phyloP scores from a whole-genome alignment of 345 rosid species.

The Citrus maxima region DNA sequence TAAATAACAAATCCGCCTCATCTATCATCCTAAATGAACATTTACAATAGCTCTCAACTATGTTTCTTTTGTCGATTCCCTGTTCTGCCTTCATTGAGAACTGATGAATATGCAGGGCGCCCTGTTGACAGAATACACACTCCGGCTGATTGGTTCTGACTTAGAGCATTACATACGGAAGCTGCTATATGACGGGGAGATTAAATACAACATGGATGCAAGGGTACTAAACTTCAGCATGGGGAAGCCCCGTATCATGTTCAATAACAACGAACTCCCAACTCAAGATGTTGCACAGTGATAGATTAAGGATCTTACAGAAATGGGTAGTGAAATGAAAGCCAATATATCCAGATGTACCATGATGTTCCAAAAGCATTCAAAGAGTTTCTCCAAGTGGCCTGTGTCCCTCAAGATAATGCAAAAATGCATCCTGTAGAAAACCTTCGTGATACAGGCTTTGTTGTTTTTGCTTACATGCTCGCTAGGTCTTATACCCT shows the following conservation, averaged over 20 bases:
- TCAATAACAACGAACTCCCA: conserved; percentile 38
- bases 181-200: conserved; percentile 78
- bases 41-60: not conserved
- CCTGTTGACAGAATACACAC: conserved; percentile 84
- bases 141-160: conserved; percentile 84
- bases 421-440: not conserved
- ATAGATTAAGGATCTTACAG: not conserved
- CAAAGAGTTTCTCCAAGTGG: not conserved
- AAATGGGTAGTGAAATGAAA: not conserved
- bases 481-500: not conserved
- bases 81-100: not conserved
- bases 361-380: not conserved
- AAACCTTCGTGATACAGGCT: not conserved
- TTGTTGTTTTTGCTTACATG: not conserved
- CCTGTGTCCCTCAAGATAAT: not conserved
- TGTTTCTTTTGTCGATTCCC: not conserved
- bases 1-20: not conserved
- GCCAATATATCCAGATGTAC: not conserved
- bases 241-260: conserved; percentile 70
- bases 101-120: conserved; percentile 61
- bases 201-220: conserved; percentile 85
- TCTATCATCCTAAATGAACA: not conserved
- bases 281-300: conserved; percentile 31
- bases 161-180: conserved; percentile 90
- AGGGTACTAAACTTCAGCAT: conserved; percentile 85